A percentile compares a stretch with the other conserved stretches of the same genome.
Evolutionary conservation across 2,329 filamentous ascomycete species (phyloP).

Genomic region (Neopestalotiopsis rosae): DNA sequence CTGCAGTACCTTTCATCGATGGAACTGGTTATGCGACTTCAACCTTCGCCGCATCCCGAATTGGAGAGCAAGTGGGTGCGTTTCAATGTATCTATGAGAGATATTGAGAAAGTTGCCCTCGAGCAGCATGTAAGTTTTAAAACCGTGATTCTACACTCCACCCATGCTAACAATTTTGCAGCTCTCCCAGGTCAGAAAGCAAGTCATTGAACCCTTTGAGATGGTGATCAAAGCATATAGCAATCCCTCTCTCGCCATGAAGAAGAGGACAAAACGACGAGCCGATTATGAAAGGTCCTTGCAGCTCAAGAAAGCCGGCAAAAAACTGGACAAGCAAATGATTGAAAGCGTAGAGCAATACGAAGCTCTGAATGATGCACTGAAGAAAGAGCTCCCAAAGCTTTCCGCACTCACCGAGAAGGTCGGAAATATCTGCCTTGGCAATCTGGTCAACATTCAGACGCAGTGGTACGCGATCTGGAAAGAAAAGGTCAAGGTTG

Average conservation of each 20-base stretch:
- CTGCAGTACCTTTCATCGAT: constrained; percentile 81
- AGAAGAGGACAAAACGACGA: constrained; percentile 92
- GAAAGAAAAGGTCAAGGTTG: constrained; percentile 79
- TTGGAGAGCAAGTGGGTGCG: constrained; percentile 93
- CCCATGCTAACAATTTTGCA: constrained; percentile 37
- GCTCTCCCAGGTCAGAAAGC: constrained; percentile 73
- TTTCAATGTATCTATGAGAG: constrained; percentile 85
- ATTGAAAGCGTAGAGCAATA: constrained; percentile 87
- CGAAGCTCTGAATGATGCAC: constrained; percentile 85
- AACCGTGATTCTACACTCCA: constrained; percentile 15
- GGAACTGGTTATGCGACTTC: constrained; percentile 77
- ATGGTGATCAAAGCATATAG: constrained; percentile 80
- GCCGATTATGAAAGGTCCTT: constrained; percentile 86
- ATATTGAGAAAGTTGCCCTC: constrained; percentile 82
- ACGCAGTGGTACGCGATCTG: constrained; percentile 82
- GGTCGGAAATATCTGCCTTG: constrained; percentile 81
- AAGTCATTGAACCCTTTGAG: constrained; percentile 85
- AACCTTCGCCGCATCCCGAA: constrained; percentile 78
- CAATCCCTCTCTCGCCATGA: constrained; percentile 86
- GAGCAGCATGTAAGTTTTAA: constrained; percentile 76
- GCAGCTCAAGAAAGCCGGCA: constrained; percentile 77
- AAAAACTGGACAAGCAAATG: constrained; percentile 87
- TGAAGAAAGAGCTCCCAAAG: constrained; percentile 90
- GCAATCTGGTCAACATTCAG: constrained; percentile 85
- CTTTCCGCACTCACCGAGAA: constrained; percentile 82